Evolutionary conservation across 1,284 basidiomycete species (phyloP).

Genomic region (Coniferiporia sulphurascens): DNA sequence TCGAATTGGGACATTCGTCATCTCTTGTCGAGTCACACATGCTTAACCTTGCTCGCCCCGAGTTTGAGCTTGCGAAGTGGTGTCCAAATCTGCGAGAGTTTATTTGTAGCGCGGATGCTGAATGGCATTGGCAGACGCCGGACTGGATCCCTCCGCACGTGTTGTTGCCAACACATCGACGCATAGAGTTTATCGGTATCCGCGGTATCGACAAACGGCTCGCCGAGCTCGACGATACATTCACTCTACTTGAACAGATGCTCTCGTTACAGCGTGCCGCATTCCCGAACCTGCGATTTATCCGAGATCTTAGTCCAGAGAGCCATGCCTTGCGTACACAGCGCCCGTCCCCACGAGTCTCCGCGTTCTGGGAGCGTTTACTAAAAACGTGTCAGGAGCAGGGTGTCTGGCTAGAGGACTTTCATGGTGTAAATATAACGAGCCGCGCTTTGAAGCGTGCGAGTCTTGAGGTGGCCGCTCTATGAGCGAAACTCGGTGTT

Average conservation of each 20-base stretch:
- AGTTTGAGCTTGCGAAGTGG: conserved; percentile 51
- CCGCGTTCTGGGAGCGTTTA: conserved; percentile 48
- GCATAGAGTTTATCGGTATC: conserved; percentile 62
- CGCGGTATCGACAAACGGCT: conserved; percentile 64
- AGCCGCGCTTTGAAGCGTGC: conserved; percentile 16
- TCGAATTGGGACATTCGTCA: conserved; percentile 67
- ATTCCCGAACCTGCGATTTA: conserved; percentile 56
- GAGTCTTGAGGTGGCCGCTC: conserved; percentile 11
- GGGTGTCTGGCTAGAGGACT: conserved; percentile 55
- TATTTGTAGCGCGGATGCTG: conserved; percentile 67
- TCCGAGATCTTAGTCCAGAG: conserved; percentile 50
- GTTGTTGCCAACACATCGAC: conserved; percentile 57
- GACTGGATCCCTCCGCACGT: conserved; percentile 78
- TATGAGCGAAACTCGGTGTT: neutral
- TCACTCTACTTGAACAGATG: conserved; percentile 61
- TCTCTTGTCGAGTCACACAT: conserved; percentile 57
- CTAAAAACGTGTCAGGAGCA: conserved; percentile 41
- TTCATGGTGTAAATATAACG: conserved; percentile 32
- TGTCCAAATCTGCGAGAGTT: conserved; percentile 63
- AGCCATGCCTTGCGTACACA: conserved; percentile 30
- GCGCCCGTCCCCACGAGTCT: conserved; percentile 30
- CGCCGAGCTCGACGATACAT: conserved; percentile 48
- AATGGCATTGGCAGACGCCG: conserved; percentile 73
- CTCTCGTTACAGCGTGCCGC: conserved; percentile 53
- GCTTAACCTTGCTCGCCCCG: conserved; percentile 29